Conservation (phyloP, 2,329 filamentous ascomycete species). For the Coleophoma cylindrospora region DNA sequence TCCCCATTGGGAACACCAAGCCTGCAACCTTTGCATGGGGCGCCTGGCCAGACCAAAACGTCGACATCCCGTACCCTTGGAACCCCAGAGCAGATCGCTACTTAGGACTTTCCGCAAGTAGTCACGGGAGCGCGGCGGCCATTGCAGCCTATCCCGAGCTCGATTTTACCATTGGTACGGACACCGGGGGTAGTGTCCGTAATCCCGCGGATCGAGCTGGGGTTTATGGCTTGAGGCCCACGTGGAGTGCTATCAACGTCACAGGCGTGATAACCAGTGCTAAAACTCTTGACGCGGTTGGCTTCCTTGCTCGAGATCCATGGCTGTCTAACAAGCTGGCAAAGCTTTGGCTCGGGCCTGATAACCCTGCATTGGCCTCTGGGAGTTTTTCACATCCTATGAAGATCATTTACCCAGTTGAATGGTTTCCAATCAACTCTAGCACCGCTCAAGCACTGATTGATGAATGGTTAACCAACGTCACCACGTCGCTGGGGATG, state of each 20-base stretch:
- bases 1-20: neutral
- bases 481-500: neutral
- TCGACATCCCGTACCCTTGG: constrained; percentile 26
- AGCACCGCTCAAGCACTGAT: neutral
- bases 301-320: neutral
- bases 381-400: neutral
- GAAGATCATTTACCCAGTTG: neutral
- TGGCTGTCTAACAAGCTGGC: neutral
- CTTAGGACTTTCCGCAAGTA: constrained; percentile 37
- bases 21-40: neutral
- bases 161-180: constrained; percentile 39
- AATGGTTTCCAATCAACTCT: neutral
- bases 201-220: neutral
- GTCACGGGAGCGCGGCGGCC: constrained; percentile 34
- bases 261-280: neutral
- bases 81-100: constrained; percentile 38
- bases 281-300: neutral
- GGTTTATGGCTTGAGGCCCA: neutral
- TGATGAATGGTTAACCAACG: neutral
- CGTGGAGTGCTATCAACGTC: neutral
- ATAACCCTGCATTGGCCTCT: neutral
- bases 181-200: constrained; percentile 10
- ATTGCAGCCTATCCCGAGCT: constrained; percentile 36
- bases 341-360: neutral
- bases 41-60: constrained; percentile 4